Conservation (phyloP, 768 basidiomycete genomes). For the Suillus brevipes region DNA sequence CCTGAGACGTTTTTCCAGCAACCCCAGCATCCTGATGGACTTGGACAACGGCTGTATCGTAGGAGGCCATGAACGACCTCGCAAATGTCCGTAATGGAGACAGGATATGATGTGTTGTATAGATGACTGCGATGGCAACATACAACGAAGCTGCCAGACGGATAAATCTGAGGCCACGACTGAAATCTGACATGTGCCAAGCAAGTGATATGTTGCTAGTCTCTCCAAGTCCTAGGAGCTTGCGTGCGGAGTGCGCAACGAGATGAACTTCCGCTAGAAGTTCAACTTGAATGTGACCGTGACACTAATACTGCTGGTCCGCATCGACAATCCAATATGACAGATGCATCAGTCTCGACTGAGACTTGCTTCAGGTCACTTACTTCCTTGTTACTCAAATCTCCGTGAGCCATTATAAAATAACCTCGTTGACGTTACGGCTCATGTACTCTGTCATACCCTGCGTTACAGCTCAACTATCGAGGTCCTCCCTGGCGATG, state of each 20-base stretch:
- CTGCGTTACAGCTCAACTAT: slow-evolving; percentile 38
- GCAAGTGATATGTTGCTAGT: background rate
- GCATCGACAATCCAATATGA: background rate
- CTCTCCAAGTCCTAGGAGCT: slow-evolving; percentile 14
- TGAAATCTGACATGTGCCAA: background rate
- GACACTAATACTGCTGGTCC: too few species aligned
- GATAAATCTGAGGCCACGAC: background rate
- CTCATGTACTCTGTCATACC: background rate
- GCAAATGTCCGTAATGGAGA: slow-evolving; percentile 10
- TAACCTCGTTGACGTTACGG: background rate
- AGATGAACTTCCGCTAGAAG: background rate
- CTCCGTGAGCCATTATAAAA: slow-evolving; percentile 25
- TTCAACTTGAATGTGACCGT: too few species aligned
- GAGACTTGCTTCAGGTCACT: slow-evolving; percentile 19
- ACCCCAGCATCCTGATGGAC: slow-evolving; percentile 5
- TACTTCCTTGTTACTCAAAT: slow-evolving; percentile 22
- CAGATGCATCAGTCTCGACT: slow-evolving; percentile 4
- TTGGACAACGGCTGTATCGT: background rate
- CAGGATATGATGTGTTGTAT: slow-evolving; percentile 30
- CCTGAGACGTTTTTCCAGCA: slow-evolving; percentile 13
- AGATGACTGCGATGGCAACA: slow-evolving; percentile 28
- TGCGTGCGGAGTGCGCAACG: slow-evolving; percentile 11
- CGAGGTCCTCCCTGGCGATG: slow-evolving; percentile 63
- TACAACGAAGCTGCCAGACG: slow-evolving; percentile 21
- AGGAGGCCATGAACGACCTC: background rate